phyloP scores from a whole-genome alignment of 2,329 filamentous ascomycete genomes.

The Myriosclerotinia curreyana region DNA sequence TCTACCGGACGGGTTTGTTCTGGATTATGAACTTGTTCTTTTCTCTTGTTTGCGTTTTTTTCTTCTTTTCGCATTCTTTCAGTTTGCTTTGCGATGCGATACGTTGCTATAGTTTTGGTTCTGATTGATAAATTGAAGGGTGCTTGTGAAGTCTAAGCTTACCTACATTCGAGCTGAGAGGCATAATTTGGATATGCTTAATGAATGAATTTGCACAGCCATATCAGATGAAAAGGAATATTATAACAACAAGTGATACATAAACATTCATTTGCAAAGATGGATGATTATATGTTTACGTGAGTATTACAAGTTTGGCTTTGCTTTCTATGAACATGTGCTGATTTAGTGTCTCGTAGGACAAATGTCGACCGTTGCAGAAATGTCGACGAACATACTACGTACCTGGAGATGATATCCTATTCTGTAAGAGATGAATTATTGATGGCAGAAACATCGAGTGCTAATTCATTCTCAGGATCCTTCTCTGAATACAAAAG shows the following conservation, averaged over 20 bases:
- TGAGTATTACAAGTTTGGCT: not conserved
- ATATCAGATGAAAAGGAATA: not conserved
- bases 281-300: constrained; percentile 41
- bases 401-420: constrained; percentile 38
- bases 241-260: not conserved
- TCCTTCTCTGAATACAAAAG: constrained; percentile 33
- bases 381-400: constrained; percentile 34
- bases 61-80: not conserved
- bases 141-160: not conserved
- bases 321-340: not conserved
- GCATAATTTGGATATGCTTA: not conserved
- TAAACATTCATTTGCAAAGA: constrained; percentile 23
- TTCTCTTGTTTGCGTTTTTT: not conserved
- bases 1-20: constrained; percentile 7
- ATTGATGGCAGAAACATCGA: not conserved
- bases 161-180: not conserved
- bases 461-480: constrained; percentile 29
- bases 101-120: not conserved
- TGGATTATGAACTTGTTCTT: constrained; percentile 9
- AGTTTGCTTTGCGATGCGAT: not conserved
- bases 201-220: not conserved
- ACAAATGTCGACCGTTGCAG: constrained; percentile 35
- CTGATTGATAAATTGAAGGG: not conserved
- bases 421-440: constrained; percentile 34
- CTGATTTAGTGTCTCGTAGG: not conserved